Base-by-base conservation (phyloP, 2,329 filamentous ascomycete species). In the Alternaria tenuissima region DNA sequence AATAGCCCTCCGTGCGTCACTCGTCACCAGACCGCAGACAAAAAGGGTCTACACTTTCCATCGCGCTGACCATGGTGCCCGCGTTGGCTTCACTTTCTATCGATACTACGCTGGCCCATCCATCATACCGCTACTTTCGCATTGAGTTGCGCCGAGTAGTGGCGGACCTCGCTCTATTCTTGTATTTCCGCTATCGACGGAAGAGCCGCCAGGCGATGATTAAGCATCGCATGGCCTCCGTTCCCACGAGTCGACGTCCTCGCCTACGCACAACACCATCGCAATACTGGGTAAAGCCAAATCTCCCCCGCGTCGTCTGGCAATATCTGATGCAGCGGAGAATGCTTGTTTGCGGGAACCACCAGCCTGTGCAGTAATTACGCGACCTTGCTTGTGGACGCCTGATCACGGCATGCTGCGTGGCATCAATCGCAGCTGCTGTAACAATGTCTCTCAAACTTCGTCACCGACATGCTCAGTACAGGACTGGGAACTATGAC, bases 1-100 rank as follows among this genome's bases (percentile, higher is more conserved):
- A 72, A 73, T 76, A 73, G 72, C 53, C 41, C 54, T 49, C 49
- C 38, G 62, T 66, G 66, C 69, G 58, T 68, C 61, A 58, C 58
- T 39, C 44, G 64, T 67, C 66, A 69, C 63, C 64, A 60, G 61
- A 62, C 53, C 49, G 53, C 30, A 26, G 28, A 46, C 47, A 53
- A 53, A 54, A 58, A 57, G 34, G 34, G 52, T 53, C 57, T 59
- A 52, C 39, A 47, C 59, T 30, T 38, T 38, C 16, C 46, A 20
- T 30, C 52, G 44, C 57, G 58, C 62, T 52, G 55, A 48, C 51
- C 20, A 46, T 56, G 39, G 24, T 56, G 53, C 42, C 28, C 47
- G 49, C 52, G 38, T 36, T 55, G 46, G 59, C 53, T 36, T 54
- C 53, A 57, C 18, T 55, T 41, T 51, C 30, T 26, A 30, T 62